These are phyloP conservation scores for Pterocarpus santalinus DNA, from an alignment of 306 rosid genomes.

Conservation along the genomic window DNA sequence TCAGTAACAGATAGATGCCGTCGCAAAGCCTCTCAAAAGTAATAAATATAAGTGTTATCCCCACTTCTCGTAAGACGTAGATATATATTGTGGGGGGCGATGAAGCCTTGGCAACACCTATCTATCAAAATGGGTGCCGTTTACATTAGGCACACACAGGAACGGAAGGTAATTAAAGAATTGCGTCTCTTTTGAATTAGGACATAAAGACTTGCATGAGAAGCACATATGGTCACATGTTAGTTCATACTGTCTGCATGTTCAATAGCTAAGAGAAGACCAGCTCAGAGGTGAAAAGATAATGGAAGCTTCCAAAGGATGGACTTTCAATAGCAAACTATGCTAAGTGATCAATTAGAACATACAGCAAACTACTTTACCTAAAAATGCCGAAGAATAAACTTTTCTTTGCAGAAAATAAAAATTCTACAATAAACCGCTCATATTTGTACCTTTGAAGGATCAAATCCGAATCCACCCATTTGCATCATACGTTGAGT, in stretches of 20 bases:
- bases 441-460: constrained; percentile 76
- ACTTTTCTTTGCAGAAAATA: background rate
- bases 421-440: background rate
- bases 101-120: background rate
- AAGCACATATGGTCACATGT: background rate
- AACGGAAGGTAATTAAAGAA: background rate
- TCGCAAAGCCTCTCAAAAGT: too few species aligned
- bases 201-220: background rate
- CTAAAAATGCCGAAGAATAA: background rate
- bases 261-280: background rate
- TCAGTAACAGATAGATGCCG: background rate
- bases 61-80: too few species aligned
- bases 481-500: constrained; percentile 99
- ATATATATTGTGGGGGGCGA: background rate
- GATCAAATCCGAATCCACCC: constrained; percentile 97
- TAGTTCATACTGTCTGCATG: background rate
- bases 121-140: background rate
- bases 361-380: background rate
- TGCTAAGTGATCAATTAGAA: background rate
- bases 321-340: background rate
- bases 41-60: too few species aligned
- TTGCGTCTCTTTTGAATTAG: background rate
- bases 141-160: background rate
- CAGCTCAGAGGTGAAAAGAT: background rate
- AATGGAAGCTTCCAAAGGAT: background rate